These are phyloP conservation scores for Dendrocalamus sinicus DNA, from an alignment of 176 grass and related monocot species.

Conservation along the genomic window DNA sequence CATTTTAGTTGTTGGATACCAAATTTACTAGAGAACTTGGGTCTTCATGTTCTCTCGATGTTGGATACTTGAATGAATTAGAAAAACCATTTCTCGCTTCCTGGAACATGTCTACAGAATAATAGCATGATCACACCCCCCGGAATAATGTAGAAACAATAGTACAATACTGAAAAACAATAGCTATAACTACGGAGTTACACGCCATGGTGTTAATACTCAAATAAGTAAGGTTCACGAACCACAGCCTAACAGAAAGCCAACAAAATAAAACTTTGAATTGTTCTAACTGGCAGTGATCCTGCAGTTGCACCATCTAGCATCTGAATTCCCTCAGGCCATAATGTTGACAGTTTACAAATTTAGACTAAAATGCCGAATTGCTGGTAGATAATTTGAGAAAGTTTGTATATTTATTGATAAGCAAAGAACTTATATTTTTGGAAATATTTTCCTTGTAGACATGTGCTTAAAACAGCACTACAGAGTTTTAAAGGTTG, in stretches of 20 bases:
- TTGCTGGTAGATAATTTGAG: background rate
- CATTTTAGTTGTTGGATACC: background rate
- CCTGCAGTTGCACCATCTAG: background rate
- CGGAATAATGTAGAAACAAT: background rate
- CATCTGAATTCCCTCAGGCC: background rate
- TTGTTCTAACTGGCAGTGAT: conserved; percentile 2
- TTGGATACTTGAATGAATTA: conserved; percentile 19
- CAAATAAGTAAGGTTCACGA: background rate
- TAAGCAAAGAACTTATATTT: background rate
- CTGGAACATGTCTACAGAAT: background rate
- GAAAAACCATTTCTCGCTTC: background rate
- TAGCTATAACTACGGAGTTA: conserved; percentile 13
- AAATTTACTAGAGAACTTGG: background rate
- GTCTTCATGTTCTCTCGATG: background rate
- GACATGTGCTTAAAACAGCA: conserved; percentile 2
- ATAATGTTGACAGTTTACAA: background rate
- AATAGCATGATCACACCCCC: background rate
- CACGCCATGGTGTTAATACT: background rate
- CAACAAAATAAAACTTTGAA: background rate
- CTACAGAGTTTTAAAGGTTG: background rate
- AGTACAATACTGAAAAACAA: conserved; percentile 13
- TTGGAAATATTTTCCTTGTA: background rate
- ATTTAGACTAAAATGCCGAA: background rate
- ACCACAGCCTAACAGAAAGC: conserved; percentile 17
- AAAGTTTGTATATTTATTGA: background rate